Conservation (phyloP, 2,329 filamentous ascomycete genomes). For the Ceratocystiopsis brevicomis region DNA sequence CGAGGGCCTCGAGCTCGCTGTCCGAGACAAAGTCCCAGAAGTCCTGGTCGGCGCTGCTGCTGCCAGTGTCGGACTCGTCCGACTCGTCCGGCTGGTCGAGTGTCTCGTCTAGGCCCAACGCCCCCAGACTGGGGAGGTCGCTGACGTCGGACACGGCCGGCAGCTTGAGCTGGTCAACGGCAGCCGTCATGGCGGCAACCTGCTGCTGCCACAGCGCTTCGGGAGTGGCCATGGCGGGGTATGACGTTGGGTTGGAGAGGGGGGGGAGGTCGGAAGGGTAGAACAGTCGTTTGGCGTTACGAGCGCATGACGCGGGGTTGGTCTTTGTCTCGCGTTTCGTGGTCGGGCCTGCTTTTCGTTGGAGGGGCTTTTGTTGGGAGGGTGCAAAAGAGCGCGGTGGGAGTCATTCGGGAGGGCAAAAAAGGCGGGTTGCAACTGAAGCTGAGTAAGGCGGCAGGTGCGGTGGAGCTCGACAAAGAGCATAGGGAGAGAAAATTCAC, state of each 20-base stretch:
- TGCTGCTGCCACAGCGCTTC: constrained; percentile 60
- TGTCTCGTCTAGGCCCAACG: too few relatives aligned
- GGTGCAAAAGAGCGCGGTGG: background rate
- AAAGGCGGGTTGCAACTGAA: constrained; percentile 17
- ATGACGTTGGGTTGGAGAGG: too few relatives aligned
- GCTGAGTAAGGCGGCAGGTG: background rate
- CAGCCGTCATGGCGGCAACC: constrained; percentile 68
- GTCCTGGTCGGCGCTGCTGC: constrained; percentile 46
- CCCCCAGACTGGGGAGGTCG: constrained; percentile 13
- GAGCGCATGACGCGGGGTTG: too few relatives aligned
- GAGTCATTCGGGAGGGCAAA: constrained; percentile 8
- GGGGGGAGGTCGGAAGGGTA: too few relatives aligned
- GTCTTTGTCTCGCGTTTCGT: too few relatives aligned
- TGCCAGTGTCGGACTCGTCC: constrained; percentile 37
- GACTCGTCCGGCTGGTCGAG: constrained; percentile 12
- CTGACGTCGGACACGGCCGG: constrained; percentile 14
- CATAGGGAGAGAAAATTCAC: too few relatives aligned
- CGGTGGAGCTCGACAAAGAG: background rate
- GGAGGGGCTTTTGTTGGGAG: too few relatives aligned
- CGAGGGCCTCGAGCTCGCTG: constrained; percentile 41
- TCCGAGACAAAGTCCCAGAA: constrained; percentile 87
- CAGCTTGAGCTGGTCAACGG: constrained; percentile 54
- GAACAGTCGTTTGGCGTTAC: too few relatives aligned
- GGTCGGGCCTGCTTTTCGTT: too few relatives aligned
- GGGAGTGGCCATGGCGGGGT: too few relatives aligned